Conservation (phyloP, 495 filamentous ascomycete genomes). For the Thermothielavioides terrestris region DNA sequence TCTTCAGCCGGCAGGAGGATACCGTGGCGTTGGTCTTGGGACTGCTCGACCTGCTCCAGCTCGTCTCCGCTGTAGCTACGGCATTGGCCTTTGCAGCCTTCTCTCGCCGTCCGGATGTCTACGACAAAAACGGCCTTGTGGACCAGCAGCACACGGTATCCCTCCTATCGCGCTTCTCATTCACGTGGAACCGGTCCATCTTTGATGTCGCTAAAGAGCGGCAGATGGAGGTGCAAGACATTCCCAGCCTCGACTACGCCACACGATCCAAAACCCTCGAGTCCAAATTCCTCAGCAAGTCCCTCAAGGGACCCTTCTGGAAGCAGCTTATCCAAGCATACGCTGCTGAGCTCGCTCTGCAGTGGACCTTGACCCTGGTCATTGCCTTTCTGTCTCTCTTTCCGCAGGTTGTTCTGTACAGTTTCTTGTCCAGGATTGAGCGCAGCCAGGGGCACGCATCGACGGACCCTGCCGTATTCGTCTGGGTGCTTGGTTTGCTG, state of each 20-base stretch:
- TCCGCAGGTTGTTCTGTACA: constrained; percentile 53
- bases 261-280: constrained; percentile 35
- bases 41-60: constrained; percentile 18
- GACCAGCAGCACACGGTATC: constrained; percentile 52
- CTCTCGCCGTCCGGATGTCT: constrained; percentile 54
- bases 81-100: constrained; percentile 29
- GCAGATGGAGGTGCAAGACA: constrained; percentile 43
- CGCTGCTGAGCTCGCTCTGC: constrained; percentile 35
- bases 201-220: constrained; percentile 41
- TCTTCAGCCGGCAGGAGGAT: background rate
- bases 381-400: constrained; percentile 46
- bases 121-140: constrained; percentile 39
- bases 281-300: constrained; percentile 35
- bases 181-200: constrained; percentile 46
- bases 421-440: constrained; percentile 51
- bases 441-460: constrained; percentile 24
- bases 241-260: constrained; percentile 43
- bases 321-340: constrained; percentile 44
- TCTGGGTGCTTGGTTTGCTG: constrained; percentile 52
- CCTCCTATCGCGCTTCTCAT: constrained; percentile 45
- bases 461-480: constrained; percentile 33
- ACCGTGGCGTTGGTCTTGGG: background rate
- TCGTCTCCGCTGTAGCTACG: constrained; percentile 13
- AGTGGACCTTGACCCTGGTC: constrained; percentile 42
- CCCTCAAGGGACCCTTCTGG: constrained; percentile 43